Evolutionary conservation across 2,329 filamentous ascomycete genomes (phyloP).

Genomic region (Trichoderma sp.): DNA sequence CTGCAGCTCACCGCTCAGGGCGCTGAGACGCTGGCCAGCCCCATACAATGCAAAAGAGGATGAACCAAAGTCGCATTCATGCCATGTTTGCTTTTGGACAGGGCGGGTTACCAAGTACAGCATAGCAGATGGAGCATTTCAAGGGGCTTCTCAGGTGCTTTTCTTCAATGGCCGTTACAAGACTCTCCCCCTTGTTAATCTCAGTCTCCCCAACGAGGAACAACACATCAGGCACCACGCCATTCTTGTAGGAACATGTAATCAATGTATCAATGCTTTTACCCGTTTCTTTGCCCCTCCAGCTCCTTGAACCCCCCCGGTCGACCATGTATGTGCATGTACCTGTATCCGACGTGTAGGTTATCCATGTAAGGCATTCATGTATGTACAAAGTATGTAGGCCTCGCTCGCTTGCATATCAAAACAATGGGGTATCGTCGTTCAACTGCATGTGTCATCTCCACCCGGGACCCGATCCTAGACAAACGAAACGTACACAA

Average conservation of each 20-base stretch:
- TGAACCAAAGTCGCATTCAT: neutral
- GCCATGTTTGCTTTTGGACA: neutral
- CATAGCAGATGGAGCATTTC: neutral
- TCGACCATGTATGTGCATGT: neutral
- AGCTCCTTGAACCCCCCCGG: neutral
- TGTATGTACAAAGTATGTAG: neutral
- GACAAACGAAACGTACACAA: conserved; percentile 22
- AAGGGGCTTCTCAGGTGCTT: neutral
- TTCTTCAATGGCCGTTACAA: neutral
- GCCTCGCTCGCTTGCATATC: neutral
- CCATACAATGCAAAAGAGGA: neutral
- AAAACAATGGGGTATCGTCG: neutral
- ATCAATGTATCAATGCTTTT: neutral
- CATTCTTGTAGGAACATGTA: neutral
- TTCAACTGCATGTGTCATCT: neutral
- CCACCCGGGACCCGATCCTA: neutral
- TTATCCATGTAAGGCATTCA: conserved; percentile 1
- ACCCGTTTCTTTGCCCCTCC: neutral
- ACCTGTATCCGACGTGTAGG: neutral
- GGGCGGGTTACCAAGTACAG: neutral
- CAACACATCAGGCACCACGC: neutral
- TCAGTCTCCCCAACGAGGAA: neutral
- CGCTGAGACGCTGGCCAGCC: neutral
- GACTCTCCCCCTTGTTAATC: neutral
- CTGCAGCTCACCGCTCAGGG: conserved; percentile 19